phyloP scores from a whole-genome alignment of 225 moss, liverwort and hornwort species.

The Physcomitrium patens region DNA sequence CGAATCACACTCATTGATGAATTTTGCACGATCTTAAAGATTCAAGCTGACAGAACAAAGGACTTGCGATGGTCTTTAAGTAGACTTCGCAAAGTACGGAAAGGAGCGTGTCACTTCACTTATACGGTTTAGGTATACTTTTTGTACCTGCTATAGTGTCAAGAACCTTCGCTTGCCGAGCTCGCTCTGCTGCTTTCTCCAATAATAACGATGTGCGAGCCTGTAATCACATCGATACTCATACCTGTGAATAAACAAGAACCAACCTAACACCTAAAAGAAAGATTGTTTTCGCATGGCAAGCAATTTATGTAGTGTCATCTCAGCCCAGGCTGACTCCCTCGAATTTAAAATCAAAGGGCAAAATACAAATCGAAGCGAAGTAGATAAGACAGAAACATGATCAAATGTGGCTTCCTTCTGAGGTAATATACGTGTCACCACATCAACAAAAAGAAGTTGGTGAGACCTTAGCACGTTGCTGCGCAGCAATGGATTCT shows the following conservation, averaged over 20 bases:
- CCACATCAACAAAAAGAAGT: not conserved
- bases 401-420: not conserved
- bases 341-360: not conserved
- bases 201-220: slow-evolving; percentile 65
- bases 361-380: slow-evolving; percentile 2
- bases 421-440: not conserved
- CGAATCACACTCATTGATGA: not conserved
- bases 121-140: not conserved
- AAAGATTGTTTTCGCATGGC: not conserved
- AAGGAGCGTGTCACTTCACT: slow-evolving; percentile 15
- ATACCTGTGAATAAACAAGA: slow-evolving; percentile 5
- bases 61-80: no score
- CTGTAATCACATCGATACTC: slow-evolving; percentile 28
- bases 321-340: not conserved
- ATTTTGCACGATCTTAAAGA: not conserved
- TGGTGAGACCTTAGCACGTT: slow-evolving; percentile 62
- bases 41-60: not conserved
- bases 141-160: slow-evolving; percentile 63
- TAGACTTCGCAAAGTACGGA: no score
- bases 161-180: slow-evolving; percentile 59
- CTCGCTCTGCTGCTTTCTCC: slow-evolving; percentile 76
- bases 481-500: slow-evolving; percentile 74
- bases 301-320: not conserved
- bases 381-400: slow-evolving; percentile 1
- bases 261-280: not conserved